Evolutionary conservation across 768 basidiomycete genomes (phyloP), one percentile per base, ranked within the genome.

Genomic region (Kwoniella bestiolae): DNA sequence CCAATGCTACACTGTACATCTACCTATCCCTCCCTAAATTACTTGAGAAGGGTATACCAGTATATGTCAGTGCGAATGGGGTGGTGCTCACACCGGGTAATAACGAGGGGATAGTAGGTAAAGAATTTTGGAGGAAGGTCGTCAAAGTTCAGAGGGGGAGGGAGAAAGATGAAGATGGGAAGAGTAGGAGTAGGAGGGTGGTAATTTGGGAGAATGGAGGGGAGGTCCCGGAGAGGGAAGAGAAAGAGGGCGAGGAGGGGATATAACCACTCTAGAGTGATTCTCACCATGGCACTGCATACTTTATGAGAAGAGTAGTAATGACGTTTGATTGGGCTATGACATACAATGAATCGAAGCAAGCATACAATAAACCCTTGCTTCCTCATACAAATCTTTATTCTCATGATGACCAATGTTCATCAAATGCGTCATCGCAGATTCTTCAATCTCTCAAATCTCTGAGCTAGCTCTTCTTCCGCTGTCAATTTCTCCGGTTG

Each of bases 371-470:
- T n/a, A n/a, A n/a, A n/a, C n/a, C n/a, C 18, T 14, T 18, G 25
- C 25, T n/a, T 25, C 32, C 35, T 45, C 25, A 6, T 26, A 3
- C n/a, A n/a, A n/a, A n/a, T n/a, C n/a, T n/a, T n/a, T n/a, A n/a
- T n/a, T n/a, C n/a, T n/a, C n/a, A n/a, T n/a, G n/a, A n/a, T n/a
- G n/a, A n/a, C n/a, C n/a, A n/a, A n/a, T n/a, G n/a, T n/a, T n/a
- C n/a, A n/a, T n/a, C n/a, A n/a, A n/a, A n/a, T n/a, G n/a, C n/a
- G 14, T 35, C 38, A 79, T 81, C 80, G 91, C 51, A 87, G 87
- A 82, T 91, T 91, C 84, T 94, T 96, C 72, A 96, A 82, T 29
- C 87, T 89, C 66, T 90, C 91, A 74, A 96, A 95, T 63, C 94
- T 87, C 79, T 86, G 87, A 56, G 89, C 83, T 55, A 96, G 83